Base-by-base conservation (phyloP, 1,139 yeast species). In the Suhomyces guaymorum region DNA sequence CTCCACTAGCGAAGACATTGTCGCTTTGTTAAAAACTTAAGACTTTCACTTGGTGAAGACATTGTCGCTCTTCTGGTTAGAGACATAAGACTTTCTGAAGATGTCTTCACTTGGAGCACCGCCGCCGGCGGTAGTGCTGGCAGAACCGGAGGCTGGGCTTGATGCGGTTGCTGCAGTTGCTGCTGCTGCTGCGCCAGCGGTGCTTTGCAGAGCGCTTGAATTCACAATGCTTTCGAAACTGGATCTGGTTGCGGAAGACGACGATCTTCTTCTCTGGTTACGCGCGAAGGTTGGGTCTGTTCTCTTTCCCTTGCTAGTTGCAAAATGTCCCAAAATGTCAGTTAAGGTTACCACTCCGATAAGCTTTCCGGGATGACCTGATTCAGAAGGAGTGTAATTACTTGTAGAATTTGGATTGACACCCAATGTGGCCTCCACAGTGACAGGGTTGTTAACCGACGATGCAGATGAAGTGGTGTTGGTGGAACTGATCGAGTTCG, bases 261-360 rank as follows among this genome's bases (percentile, higher is more conserved):
- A 74, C 8, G 83, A 75, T 55, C 87, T 73, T 54, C 97, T 76
- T 58, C 97, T 78, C 59, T 87, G 94, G 51, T 88, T 82, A 57
- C 97, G 78, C 3, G 97, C 97, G 38, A 74, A 73, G 28, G 70
- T 78, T 4, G 97, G 96, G 53, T 89, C 96, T 15, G 87, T 79
- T 41, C 70, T 73, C 38, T 71, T 72, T 6, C 80, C 77, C 41
- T 82, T 77, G 24, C 78, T 76, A 45, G 81, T 75, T 4, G 96
- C 96, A 47, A 90, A 74, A 30, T 87, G 63, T 16, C 90, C 86
- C 37, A 92, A 64, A 28, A 90, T 83, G 59, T 90, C 98, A 1
- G 97, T 89, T 45, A 92, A 67, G 2, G 96, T 86, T 4, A 92
- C 81, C 15, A 92, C 97, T 27, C 97, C 97, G 39, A 86, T 76